These are phyloP conservation scores for Gracilaria caudata DNA, from an alignment of 23 red algal species.

Conservation along the genomic window DNA sequence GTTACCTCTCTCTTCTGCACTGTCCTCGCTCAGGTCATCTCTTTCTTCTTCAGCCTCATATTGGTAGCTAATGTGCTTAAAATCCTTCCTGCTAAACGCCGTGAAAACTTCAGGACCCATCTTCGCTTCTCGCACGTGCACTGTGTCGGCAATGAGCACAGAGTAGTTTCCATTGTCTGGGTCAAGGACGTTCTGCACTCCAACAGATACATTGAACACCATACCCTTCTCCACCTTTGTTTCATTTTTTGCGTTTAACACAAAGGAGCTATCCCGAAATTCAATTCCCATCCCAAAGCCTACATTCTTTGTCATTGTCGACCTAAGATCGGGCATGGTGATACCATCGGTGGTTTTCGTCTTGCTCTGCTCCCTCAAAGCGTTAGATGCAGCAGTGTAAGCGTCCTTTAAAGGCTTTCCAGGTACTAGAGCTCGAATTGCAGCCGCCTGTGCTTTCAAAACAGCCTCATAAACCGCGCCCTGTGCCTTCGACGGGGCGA, in stretches of 20 bases:
- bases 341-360: conserved; percentile 26
- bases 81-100: conserved; percentile 59
- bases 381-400: conserved; percentile 72
- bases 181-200: conserved; percentile 77
- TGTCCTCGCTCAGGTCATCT: conserved; percentile 75
- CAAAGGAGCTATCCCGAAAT: conserved; percentile 86
- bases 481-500: conserved; percentile 72
- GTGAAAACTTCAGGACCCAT: conserved; percentile 73
- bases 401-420: conserved; percentile 65
- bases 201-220: conserved; percentile 90
- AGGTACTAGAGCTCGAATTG: conserved; percentile 65
- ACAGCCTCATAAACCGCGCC: conserved; percentile 72
- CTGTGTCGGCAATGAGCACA: conserved; percentile 89
- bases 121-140: conserved; percentile 67
- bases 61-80: conserved; percentile 83
- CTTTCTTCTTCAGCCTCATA: conserved; percentile 77
- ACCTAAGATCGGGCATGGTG: conserved; percentile 53
- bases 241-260: conserved; percentile 91
- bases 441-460: conserved; percentile 74
- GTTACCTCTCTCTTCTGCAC: conserved; percentile 6
- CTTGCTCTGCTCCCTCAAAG: conserved; percentile 14
- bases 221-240: conserved; percentile 82
- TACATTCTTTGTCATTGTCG: conserved; percentile 76
- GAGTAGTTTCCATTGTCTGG: conserved; percentile 83
- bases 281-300: conserved; percentile 97